Base-by-base conservation (phyloP, 2,329 filamentous ascomycete genomes). In the Phyllosticta capitalensis region DNA sequence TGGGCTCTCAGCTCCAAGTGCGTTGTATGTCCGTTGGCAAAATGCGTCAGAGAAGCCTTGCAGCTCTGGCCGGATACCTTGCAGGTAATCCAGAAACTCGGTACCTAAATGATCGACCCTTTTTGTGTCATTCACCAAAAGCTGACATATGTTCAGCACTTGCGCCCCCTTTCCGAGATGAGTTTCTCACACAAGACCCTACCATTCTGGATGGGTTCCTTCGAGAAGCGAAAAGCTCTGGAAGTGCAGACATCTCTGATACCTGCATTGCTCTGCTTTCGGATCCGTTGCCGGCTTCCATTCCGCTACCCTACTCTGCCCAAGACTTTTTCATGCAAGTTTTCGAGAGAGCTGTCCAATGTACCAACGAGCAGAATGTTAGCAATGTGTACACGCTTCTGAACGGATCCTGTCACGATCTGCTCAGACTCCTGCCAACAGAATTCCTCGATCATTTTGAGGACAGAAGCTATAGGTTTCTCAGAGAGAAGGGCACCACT, bases 11-110 rank as follows among this genome's bases (percentile, higher is more conserved):
- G 69, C 19, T 77, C 81, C 61, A 74, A 74, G 26, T 83, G 81
- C 65, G 76, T 58, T 19, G 28, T 61, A 19, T 19, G 17, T 17
- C 28, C 53, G 1, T 19, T 58, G 21, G 73, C 74, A 14, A 70
- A 69, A n/a, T 69, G 71, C 33, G 65, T 82, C n/a, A 67, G 79
- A 28, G 76, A 80, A 61, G 78, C 76, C 24, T 68, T 84, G 38
- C 74, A 78, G 33, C 74, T 77, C 52, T 82, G 80, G 69, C 72
- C 76, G 3, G 78, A 79, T 61, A 75, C 80, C 5, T 65, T 83
- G 59, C 70, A 74, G 28, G 71, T 84, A 26, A 67, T 85, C 48
- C 68, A 75, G n/a, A 67, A 65, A 45, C 75, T 84, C 28, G 76
- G 80, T 82, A 72, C 26, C 61, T n/a, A 10, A 17, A 7, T 54